Evolutionary conservation across 805 yeast species (phyloP), one percentile per base, ranked within the genome.

Genomic region (Candida peoriensis): DNA sequence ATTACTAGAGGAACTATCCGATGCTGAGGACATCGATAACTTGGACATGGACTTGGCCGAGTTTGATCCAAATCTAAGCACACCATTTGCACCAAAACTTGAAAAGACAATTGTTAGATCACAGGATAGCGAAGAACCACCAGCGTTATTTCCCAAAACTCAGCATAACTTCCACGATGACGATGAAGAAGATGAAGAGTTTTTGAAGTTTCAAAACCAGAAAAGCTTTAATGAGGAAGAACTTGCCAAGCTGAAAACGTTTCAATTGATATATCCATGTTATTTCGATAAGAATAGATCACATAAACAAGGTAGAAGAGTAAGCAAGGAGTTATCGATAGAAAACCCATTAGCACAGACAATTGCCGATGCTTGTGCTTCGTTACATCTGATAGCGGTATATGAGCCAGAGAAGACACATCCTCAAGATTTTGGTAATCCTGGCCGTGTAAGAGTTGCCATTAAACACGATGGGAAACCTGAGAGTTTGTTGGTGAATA

Each of bases 341-440:
- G 78, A 69, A 36, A 88, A 88, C 58, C 98, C 98, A 6, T 64
- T 90, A 44, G 97, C 96, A 2, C 78, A 79, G 51, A 76, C 83
- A 5, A 70, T 90, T 15, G 72, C 81, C 9, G 95, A 87, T 48
- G 97, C 95, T 33, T 69, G 73, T 32, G 53, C 60, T 18, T 28
- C 45, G 5, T 33, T 68, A 14, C 57, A 58, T 11, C 39, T 64
- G 20, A 43, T 50, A 4, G 58, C 61, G 24, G 65, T 81, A 28
- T 67, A 78, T 38, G 93, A 85, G 60, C 78, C 90, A 41, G 86
- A 82, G 40, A 93, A 88, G 63, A 60, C 82, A 2, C 98, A 90
- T 61, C 97, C 97, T 10, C 95, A 89, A 58, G 97, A 90, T 61
- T 93, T 81, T 72, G 95, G 97, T 46, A 90, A 90, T 54, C 94